Evolutionary conservation across 768 basidiomycete species (phyloP).

Genomic region (Auricularia sp.): DNA sequence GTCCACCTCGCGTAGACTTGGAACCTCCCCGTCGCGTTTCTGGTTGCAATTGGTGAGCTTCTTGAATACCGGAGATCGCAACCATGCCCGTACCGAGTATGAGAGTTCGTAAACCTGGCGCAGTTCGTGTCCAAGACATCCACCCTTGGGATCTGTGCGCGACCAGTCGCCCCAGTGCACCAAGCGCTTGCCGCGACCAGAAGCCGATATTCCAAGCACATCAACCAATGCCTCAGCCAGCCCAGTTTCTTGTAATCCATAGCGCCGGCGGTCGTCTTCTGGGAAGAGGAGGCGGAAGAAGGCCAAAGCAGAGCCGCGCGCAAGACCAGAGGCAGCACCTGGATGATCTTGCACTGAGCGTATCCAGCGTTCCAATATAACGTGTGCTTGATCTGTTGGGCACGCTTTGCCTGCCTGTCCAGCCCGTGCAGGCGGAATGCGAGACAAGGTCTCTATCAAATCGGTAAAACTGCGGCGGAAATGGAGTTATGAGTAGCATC

Average conservation of each 20-base stretch:
- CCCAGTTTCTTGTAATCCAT: constrained; percentile 57
- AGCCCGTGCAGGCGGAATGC: neutral
- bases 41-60: constrained; percentile 3
- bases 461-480: neutral
- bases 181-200: constrained; percentile 15
- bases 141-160: constrained; percentile 26
- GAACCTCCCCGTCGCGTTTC: constrained; percentile 9
- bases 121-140: constrained; percentile 66
- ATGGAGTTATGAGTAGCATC: too few relatives aligned
- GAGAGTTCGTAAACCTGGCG: constrained; percentile 32
- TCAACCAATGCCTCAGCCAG: constrained; percentile 44
- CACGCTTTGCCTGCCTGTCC: neutral
- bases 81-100: constrained; percentile 24
- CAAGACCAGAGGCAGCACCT: neutral
- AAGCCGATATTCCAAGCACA: constrained; percentile 31
- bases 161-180: constrained; percentile 8
- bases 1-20: constrained; percentile 46
- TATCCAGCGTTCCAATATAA: neutral
- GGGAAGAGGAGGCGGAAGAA: constrained; percentile 78
- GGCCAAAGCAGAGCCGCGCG: constrained; percentile 41
- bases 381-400: neutral
- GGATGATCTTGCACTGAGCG: neutral
- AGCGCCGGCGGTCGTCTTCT: constrained; percentile 63
- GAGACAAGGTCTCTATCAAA: neutral
- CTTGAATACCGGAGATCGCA: neutral